Conservation (phyloP, 1,284 basidiomycete species). For the Amylostereum areolatum region DNA sequence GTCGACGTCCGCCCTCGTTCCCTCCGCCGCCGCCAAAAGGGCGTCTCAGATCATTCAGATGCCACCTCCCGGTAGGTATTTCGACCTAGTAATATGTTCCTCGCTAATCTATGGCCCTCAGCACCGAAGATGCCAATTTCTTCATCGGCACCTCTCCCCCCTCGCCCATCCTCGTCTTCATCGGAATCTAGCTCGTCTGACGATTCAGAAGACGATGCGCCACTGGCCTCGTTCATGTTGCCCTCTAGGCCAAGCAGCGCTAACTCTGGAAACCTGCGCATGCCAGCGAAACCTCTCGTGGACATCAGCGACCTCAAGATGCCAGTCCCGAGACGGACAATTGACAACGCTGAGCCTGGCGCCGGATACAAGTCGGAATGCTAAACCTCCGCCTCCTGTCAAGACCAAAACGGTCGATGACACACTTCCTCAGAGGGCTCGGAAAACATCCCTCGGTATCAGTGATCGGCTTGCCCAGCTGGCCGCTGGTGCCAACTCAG, state of each 20-base stretch:
- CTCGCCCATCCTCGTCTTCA: not conserved
- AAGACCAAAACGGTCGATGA: conserved; percentile 9
- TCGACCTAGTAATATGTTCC: too few species aligned
- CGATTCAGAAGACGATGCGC: conserved; percentile 33
- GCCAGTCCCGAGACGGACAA: conserved; percentile 13
- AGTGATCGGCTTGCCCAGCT: conserved; percentile 15
- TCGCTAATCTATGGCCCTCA: not conserved
- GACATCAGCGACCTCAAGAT: conserved; percentile 33
- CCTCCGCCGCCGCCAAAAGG: conserved; percentile 29
- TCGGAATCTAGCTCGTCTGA: conserved; percentile 3
- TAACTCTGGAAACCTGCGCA: conserved; percentile 31
- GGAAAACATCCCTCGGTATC: conserved; percentile 11
- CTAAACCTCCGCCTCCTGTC: conserved; percentile 16
- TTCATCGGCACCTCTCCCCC: not conserved
- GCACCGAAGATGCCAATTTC: not conserved
- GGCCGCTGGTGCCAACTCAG: conserved; percentile 5
- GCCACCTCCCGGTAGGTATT: conserved; percentile 10
- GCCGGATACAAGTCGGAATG: conserved; percentile 3
- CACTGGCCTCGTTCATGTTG: conserved; percentile 32
- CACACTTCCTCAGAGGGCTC: not conserved
- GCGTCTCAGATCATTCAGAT: conserved; percentile 25
- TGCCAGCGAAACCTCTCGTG: conserved; percentile 41
- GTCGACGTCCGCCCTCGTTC: conserved; percentile 36
- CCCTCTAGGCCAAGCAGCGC: conserved; percentile 39
- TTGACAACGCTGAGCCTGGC: conserved; percentile 9